Percentiles rank a stretch among this genome's conserved stretches.
These are phyloP conservation scores for Cercospora berteroae DNA, from an alignment of 2,329 filamentous ascomycete genomes.

Conservation along the genomic window DNA sequence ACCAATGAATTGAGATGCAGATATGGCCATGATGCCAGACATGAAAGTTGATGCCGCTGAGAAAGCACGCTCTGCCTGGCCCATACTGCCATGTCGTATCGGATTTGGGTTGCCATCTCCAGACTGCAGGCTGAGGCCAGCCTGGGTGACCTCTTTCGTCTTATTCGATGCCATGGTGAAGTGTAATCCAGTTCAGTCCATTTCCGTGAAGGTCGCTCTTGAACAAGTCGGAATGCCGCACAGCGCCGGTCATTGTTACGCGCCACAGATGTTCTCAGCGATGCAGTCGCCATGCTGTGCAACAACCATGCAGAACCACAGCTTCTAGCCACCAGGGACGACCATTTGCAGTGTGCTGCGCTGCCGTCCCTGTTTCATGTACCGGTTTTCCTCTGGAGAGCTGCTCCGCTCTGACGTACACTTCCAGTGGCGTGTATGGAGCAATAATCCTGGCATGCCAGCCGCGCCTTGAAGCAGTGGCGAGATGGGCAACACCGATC, in stretches of 20 bases:
- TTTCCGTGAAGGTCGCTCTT: not conserved
- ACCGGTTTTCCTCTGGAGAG: conserved; percentile 8
- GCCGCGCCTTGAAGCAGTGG: not conserved
- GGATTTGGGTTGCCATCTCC: conserved; percentile 40
- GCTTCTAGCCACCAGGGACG: conserved; percentile 10
- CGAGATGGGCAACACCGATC: not conserved
- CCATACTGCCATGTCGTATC: conserved; percentile 47
- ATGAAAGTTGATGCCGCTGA: conserved; percentile 52
- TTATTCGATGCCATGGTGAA: conserved; percentile 12
- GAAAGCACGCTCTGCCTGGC: conserved; percentile 51
- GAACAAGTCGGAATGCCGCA: not conserved
- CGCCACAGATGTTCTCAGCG: conserved; percentile 5
- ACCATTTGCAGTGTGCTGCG: conserved; percentile 6
- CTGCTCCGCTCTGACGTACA: conserved; percentile 14
- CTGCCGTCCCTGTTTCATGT: conserved; percentile 13
- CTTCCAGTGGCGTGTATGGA: conserved; percentile 4
- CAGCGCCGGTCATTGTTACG: not conserved
- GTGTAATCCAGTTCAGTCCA: not conserved
- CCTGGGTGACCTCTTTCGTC: conserved; percentile 27
- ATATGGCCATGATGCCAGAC: conserved; percentile 53
- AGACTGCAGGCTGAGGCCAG: conserved; percentile 46
- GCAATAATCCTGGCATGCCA: conserved; percentile 8
- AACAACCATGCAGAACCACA: conserved; percentile 9
- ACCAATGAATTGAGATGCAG: conserved; percentile 72
- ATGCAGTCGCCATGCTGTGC: conserved; percentile 11